Evolutionary conservation across 257 asterid genomes (phyloP).

Genomic region (Osmanthus fragrans): DNA sequence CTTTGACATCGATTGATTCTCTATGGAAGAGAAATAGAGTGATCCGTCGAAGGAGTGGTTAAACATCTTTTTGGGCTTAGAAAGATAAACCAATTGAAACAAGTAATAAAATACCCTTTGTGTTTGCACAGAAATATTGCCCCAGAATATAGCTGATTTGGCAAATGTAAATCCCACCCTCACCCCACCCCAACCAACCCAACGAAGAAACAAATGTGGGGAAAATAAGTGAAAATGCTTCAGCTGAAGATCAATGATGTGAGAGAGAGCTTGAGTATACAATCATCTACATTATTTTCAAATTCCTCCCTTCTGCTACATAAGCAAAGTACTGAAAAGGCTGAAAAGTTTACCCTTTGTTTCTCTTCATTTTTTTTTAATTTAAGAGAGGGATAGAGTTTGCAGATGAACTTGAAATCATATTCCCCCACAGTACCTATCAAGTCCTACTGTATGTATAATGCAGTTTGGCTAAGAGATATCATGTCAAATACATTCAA

Average conservation of each 20-base stretch:
- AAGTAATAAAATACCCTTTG: background rate
- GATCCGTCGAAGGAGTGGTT: slow-evolving; percentile 4
- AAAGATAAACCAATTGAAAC: slow-evolving; percentile 14
- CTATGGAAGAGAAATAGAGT: slow-evolving; percentile 11
- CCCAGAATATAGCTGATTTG: background rate
- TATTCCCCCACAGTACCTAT: slow-evolving; percentile 11
- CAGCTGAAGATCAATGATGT: background rate
- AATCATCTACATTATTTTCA: background rate
- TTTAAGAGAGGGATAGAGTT: background rate
- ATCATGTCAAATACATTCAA: slow-evolving; percentile 13
- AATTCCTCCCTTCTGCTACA: slow-evolving; percentile 12
- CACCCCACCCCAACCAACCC: background rate
- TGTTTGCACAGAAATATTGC: background rate
- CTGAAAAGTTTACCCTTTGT: background rate
- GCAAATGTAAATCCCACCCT: background rate
- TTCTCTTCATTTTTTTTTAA: background rate
- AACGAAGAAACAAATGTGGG: background rate
- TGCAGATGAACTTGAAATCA: background rate
- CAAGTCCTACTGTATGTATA: background rate
- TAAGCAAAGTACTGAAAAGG: slow-evolving; percentile 15
- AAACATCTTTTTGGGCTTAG: slow-evolving; percentile 11
- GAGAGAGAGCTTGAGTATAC: background rate
- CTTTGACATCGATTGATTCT: slow-evolving; percentile 4
- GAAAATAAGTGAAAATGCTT: background rate
- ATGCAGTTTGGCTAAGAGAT: slow-evolving; percentile 9